A percentile compares a stretch with the other conserved stretches of the same genome.
Evolutionary conservation across 176 grass and related monocot species (phyloP).

Genomic region (Oryza meridionalis): DNA sequence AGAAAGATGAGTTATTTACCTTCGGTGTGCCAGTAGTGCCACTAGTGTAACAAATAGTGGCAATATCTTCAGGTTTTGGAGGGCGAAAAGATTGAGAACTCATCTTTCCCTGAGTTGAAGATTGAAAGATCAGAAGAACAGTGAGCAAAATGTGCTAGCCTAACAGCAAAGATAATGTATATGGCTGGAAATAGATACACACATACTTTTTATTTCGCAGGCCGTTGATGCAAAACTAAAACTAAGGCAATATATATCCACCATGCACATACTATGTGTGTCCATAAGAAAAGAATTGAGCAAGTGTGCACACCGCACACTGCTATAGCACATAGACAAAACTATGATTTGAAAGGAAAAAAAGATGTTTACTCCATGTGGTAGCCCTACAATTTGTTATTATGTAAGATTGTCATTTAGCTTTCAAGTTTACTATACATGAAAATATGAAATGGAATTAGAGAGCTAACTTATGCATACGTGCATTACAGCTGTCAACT

Average conservation of each 20-base stretch:
- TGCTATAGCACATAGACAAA: neutral
- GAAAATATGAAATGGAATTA: too few relatives aligned
- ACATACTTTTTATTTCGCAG: neutral
- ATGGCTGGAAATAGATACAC: neutral
- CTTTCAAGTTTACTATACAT: too few relatives aligned
- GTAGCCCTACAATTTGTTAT: too few relatives aligned
- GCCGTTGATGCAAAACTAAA: neutral
- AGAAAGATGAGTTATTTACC: conserved; percentile 41
- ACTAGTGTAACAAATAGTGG: conserved; percentile 97
- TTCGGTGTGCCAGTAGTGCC: conserved; percentile 97
- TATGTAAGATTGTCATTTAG: too few relatives aligned
- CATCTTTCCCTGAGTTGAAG: conserved; percentile 65
- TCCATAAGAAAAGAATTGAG: conserved; percentile 18
- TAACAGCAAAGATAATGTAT: neutral
- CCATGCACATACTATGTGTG: neutral
- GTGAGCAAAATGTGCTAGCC: conserved; percentile 24
- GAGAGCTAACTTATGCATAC: too few relatives aligned
- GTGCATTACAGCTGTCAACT: too few relatives aligned
- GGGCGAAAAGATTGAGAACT: conserved; percentile 70
- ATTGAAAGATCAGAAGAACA: conserved; percentile 4
- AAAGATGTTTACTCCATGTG: too few relatives aligned
- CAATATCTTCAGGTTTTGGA: conserved; percentile 89
- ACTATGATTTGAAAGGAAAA: too few relatives aligned
- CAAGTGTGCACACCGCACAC: neutral
- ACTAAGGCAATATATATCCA: neutral